A percentile compares a stretch with the other conserved stretches of the same genome.
Evolutionary conservation across 345 rosid genomes (phyloP).

Genomic region (Corymbia maculata): DNA sequence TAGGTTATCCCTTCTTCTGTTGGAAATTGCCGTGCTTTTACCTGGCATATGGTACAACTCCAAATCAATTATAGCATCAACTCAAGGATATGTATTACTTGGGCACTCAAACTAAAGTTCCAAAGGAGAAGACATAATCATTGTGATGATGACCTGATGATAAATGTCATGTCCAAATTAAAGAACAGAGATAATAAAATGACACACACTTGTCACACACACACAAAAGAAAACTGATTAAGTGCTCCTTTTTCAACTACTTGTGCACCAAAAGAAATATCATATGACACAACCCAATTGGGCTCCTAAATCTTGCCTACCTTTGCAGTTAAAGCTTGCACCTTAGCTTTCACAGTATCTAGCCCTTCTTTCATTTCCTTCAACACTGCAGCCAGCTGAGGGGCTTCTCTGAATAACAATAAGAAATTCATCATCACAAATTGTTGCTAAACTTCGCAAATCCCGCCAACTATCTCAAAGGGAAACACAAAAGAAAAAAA

Average conservation of each 20-base stretch:
- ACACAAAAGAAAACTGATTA: background rate
- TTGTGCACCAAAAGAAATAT: background rate
- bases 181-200: background rate
- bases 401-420: conserved; percentile 41
- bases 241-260: background rate
- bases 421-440: background rate
- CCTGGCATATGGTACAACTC: conserved; percentile 20
- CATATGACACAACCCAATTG: background rate
- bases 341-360: conserved; percentile 59
- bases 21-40: conserved; percentile 54
- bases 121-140: background rate
- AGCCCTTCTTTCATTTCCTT: conserved; percentile 75
- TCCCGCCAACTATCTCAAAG: background rate
- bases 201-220: background rate
- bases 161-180: background rate
- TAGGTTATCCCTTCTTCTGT: conserved; percentile 85
- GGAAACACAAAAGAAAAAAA: background rate
- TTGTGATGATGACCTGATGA: background rate
- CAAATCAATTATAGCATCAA: background rate
- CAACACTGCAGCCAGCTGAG: conserved; percentile 46
- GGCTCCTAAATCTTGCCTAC: conserved; percentile 11
- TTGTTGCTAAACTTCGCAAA: background rate
- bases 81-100: background rate
- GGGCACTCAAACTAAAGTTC: background rate
- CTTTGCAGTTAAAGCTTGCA: conserved; percentile 67